A percentile compares a stretch with the other conserved stretches of the same genome.
Conservation (phyloP, 257 asterid species). For the Handroanthus guayacan region DNA sequence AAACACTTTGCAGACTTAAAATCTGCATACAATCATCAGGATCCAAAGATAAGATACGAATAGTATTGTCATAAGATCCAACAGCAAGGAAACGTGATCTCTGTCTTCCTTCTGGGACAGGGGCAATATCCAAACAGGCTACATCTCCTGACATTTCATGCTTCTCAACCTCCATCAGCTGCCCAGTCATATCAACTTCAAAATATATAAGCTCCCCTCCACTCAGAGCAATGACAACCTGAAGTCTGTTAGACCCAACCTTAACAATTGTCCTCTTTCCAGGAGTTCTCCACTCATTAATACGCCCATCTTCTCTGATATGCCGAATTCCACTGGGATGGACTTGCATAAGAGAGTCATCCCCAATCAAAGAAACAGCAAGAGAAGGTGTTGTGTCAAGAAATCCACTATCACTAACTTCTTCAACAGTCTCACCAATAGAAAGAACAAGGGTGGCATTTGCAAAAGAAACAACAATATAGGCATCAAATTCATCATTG, state of each 20-base stretch:
- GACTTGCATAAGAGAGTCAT: slow-evolving; percentile 98
- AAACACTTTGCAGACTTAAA: slow-evolving; percentile 94
- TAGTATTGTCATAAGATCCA: slow-evolving; percentile 97
- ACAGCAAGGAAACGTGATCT: slow-evolving; percentile 98
- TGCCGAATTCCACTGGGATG: slow-evolving; percentile 99
- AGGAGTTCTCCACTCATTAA: slow-evolving; percentile 99
- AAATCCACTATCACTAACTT: slow-evolving; percentile 99
- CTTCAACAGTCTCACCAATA: slow-evolving; percentile 98
- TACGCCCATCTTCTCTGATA: slow-evolving; percentile 98
- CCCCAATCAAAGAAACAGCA: slow-evolving; percentile 95
- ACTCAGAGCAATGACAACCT: slow-evolving; percentile 97
- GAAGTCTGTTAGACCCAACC: slow-evolving; percentile 97
- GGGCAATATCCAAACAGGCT: slow-evolving; percentile 99
- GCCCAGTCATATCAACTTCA: slow-evolving; percentile 98
- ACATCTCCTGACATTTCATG: slow-evolving; percentile 99
- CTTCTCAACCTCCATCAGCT: slow-evolving; percentile 98
- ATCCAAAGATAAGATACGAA: slow-evolving; percentile 90
- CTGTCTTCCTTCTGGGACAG: slow-evolving; percentile 99
- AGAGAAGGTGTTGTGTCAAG: slow-evolving; percentile 97
- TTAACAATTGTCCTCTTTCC: slow-evolving; percentile 98
- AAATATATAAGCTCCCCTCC: slow-evolving; percentile 99
- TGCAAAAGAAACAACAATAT: slow-evolving; percentile 95
- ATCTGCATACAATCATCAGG: slow-evolving; percentile 98
- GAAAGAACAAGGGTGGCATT: slow-evolving; percentile 99
- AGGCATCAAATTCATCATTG: slow-evolving; percentile 96